These are phyloP conservation scores for Trichoderma asperelloides DNA, from an alignment of 495 filamentous ascomycete species.

Conservation along the genomic window DNA sequence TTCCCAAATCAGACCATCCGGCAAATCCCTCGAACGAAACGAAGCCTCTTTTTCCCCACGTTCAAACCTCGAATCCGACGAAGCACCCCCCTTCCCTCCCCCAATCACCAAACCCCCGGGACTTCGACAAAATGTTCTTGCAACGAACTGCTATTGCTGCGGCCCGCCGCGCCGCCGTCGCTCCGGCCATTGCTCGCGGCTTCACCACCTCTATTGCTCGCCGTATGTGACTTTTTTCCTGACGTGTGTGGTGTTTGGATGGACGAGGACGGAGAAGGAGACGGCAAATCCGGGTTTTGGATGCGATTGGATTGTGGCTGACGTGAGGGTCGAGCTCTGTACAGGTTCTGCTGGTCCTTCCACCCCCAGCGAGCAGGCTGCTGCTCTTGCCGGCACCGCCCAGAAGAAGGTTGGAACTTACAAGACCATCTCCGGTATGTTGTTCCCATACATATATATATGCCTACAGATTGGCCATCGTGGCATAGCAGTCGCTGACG, in stretches of 20 bases:
- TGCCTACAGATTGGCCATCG: not conserved
- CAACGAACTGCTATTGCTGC: conserved; percentile 68
- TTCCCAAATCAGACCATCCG: conserved; percentile 15
- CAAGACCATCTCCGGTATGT: conserved; percentile 27
- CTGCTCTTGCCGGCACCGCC: conserved; percentile 13
- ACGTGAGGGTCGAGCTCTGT: not conserved
- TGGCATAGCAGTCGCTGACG: conserved; percentile 15
- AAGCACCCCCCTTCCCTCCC: conserved; percentile 16
- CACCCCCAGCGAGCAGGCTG: conserved; percentile 9
- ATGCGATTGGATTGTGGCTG: not conserved
- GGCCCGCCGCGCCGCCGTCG: conserved; percentile 58
- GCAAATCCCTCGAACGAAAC: conserved; percentile 15
- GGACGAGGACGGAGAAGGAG: not conserved
- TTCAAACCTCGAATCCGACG: not conserved
- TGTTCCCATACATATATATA: not conserved
- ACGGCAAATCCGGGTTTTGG: not conserved
- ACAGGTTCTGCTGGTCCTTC: not conserved
- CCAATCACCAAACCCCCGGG: conserved; percentile 20
- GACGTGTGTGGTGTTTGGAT: not conserved
- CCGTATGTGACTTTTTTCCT: conserved; percentile 36
- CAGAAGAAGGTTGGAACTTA: conserved; percentile 24
- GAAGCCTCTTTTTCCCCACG: no score
- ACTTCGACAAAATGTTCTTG: conserved; percentile 57
- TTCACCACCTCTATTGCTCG: conserved; percentile 50
- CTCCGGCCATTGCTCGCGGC: conserved; percentile 48